Conservation (phyloP, 768 basidiomycete genomes). For the Floccularia luteovirens region DNA sequence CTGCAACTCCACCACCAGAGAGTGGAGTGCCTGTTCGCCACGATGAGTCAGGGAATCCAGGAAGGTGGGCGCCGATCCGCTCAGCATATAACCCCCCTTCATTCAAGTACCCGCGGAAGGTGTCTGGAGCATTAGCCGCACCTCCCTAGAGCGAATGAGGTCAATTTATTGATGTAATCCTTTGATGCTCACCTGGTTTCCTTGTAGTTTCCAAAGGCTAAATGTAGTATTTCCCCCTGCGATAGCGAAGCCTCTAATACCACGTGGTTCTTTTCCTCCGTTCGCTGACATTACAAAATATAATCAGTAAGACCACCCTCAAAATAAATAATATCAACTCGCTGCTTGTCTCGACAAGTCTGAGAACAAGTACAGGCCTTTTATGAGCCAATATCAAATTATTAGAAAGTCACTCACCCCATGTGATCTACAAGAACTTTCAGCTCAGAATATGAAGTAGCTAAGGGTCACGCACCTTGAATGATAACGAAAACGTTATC, state of each 20-base stretch:
- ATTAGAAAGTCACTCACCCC: constrained; percentile 24
- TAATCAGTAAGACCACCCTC: constrained; percentile 17
- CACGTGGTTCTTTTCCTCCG: constrained; percentile 41
- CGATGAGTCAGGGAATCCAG: constrained; percentile 30
- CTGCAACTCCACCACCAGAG: constrained; percentile 17
- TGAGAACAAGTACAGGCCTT: constrained; percentile 9
- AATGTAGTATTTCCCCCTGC: constrained; percentile 31
- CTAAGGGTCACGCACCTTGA: constrained; percentile 19
- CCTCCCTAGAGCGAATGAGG: constrained; percentile 9
- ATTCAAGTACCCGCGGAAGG: constrained; percentile 39
- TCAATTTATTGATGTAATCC: constrained; percentile 12
- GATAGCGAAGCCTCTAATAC: constrained; percentile 36
- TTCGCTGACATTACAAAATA: constrained; percentile 25
- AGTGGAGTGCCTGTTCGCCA: constrained; percentile 30
- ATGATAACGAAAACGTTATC: constrained; percentile 35
- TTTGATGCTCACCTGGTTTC: constrained; percentile 23
- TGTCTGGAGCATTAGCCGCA: constrained; percentile 31
- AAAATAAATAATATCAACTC: constrained; percentile 10
- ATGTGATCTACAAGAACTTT: constrained; percentile 31
- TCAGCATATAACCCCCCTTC: constrained; percentile 44
- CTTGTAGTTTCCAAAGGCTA: constrained; percentile 32
- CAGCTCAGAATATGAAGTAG: neutral
- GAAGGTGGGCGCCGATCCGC: constrained; percentile 42
- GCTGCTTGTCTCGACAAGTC: constrained; percentile 43
- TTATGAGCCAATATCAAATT: neutral